These are phyloP conservation scores for Colletotrichum tabaci DNA, from an alignment of 2,329 filamentous ascomycete species.

Conservation along the genomic window DNA sequence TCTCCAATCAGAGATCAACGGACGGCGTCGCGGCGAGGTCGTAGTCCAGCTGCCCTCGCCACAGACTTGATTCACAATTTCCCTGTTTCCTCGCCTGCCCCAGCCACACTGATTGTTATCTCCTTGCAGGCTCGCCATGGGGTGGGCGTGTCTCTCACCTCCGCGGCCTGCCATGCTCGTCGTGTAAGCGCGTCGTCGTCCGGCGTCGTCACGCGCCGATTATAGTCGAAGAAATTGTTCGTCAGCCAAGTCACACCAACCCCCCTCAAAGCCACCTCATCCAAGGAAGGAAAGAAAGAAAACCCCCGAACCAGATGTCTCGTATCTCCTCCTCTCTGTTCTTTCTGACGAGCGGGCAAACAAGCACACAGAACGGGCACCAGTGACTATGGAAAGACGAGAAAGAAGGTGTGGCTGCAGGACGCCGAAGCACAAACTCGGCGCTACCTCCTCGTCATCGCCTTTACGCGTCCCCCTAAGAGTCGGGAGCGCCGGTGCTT, in stretches of 20 bases:
- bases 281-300: background rate
- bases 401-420: slow-evolving; percentile 39
- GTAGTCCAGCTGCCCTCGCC: slow-evolving; percentile 6
- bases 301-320: background rate
- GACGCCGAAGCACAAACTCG: background rate
- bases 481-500: too few relatives aligned
- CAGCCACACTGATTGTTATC: slow-evolving; percentile 3
- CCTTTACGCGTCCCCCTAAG: background rate
- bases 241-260: background rate
- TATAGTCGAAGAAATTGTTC: background rate
- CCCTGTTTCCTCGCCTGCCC: background rate
- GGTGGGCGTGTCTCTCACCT: background rate
- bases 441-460: background rate
- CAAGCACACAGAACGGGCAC: background rate
- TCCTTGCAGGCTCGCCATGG: too few relatives aligned
- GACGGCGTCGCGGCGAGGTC: background rate
- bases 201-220: slow-evolving; percentile 12
- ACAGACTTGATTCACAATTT: slow-evolving; percentile 6
- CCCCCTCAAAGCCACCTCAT: background rate
- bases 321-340: too few relatives aligned
- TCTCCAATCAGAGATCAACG: slow-evolving; percentile 15
- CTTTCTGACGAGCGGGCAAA: background rate
- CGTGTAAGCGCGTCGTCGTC: background rate
- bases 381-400: background rate
- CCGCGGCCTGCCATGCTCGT: background rate